Evolutionary conservation across 192 early-diverging fungal genomes (phyloP).

Genomic region (Phycomyces blakesleeanus): DNA sequence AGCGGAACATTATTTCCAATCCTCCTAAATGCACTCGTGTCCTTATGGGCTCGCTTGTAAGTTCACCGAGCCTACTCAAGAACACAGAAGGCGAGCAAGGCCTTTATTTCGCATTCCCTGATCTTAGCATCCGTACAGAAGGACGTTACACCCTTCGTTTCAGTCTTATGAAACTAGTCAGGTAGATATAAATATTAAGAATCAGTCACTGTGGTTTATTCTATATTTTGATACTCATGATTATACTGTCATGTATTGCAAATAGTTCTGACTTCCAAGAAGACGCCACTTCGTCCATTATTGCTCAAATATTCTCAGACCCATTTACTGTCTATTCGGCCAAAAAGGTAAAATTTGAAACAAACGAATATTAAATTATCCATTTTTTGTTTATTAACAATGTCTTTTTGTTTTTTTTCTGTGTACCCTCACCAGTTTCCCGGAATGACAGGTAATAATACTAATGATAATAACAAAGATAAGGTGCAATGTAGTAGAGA

Average conservation of each 20-base stretch:
- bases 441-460: conserved; percentile 80
- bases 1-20: conserved; percentile 59
- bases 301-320: conserved; percentile 57
- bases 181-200: no score
- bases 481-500: no score
- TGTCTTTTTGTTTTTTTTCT: conserved; percentile 1
- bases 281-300: conserved; percentile 34
- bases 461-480: not conserved
- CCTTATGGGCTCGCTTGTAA: conserved; percentile 59
- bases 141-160: conserved; percentile 68
- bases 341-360: conserved; percentile 47
- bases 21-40: conserved; percentile 59
- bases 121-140: conserved; percentile 69
- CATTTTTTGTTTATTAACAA: not conserved
- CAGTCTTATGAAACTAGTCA: conserved; percentile 63
- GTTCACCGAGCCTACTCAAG: conserved; percentile 53
- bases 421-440: conserved; percentile 46
- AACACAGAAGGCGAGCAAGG: conserved; percentile 60
- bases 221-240: not conserved
- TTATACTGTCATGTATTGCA: conserved; percentile 18
- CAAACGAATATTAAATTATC: not conserved
- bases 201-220: not conserved
- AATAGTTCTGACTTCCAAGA: conserved; percentile 17
- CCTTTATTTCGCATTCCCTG: conserved; percentile 75
- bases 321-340: conserved; percentile 77